Base-by-base conservation (phyloP, 345 rosid genomes). In the Turnera subulata region DNA sequence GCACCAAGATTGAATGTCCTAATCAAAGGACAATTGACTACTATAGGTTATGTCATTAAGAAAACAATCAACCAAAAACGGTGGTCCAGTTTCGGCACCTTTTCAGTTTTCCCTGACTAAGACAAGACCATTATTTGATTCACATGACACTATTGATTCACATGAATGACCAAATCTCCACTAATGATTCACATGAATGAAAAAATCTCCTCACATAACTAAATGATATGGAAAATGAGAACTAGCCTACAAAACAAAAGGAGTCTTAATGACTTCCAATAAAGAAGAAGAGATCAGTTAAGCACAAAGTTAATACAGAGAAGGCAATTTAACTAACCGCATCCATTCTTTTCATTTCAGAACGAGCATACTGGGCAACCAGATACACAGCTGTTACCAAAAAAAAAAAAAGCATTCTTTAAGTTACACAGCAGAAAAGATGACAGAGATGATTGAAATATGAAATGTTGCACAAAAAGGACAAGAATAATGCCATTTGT, bases 341-440 rank as follows among this genome's bases (percentile, higher is more conserved):
- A 40, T 92, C 96, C 95, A 92, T 86, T 65, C 67, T 80, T 76
- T 73, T 81, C 85, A 92, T 89, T 61, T 82, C 89, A 60, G 53
- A 76, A 26, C 91, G 88, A 67, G 96, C 91, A 69, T 84, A 89
- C 56, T 82, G 89, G 55, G 98, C 96, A 63, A 92, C 95, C 73
- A 86, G 64, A 63, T 78, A 92, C 24, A 86, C 93, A 71, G 91
- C 95, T 89, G 91, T 26, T 16, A 50, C n/a, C 40, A 6, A 24
- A 15, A 21, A 23, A 21, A 2, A 40, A 63, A 60, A 44, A 56
- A 1, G 46, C 19, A 50, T 18, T 55, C 64, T 65, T 65, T 71
- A 51, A 72, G 76, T 73, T 42, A 55, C 47, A 43, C 63, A 66
- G 13, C 56, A 49, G 62, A 64, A 37, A 53, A 56, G 53, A n/a